Base-by-base conservation (phyloP, 2,329 filamentous ascomycete genomes). In the Calonectria henricotiae region DNA sequence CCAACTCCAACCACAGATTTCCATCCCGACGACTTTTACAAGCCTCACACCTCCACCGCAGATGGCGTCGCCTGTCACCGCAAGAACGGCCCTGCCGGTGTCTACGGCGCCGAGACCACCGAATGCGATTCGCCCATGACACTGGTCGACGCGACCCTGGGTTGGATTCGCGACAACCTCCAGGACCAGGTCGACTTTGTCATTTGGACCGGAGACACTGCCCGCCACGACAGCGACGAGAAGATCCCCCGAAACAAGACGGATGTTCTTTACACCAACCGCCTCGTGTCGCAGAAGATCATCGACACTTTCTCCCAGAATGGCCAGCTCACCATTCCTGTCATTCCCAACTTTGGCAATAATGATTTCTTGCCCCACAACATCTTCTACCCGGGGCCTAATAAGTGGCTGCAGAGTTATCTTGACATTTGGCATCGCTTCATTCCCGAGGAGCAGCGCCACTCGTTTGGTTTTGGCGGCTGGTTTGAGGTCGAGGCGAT, bases 361-460 rank as follows among this genome's bases (percentile, higher is more conserved):
- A 99, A 99, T 82, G 96, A 99, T 79, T 95, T 99, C 69, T 90
- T 98, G 70, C 96, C 96, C 1, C 96, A 99, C 84, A 99, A 99
- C 78, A 97, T 98, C 79, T 91, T 99, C 80, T 86, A 90, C 47
- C 87, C 90, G 1, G 96, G 96, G 0, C 96, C 96, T 17, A 98
- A 98, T 78, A 89, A 89, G 73, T 98, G 96, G 92, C 93, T 97
- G 0, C 89, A 89, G 69, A 87, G 88, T 55, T 98, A 96, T 76
- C 85, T 90, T 30, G 87, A 92, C 25, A 90, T 98, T 25, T 99
- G 96, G 96, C 84, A 85, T 58, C 87, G 88, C 43, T 97, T 98
- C 80, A 97, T 99, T 70, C 96, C 96, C 0, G 94, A 98, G 83
- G 93, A 91, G 75, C 95, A 99, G 84, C 91, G 92, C 44, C 96